Base-by-base conservation (phyloP, 805 yeast species). In the Metschnikowia cerradonensis region DNA sequence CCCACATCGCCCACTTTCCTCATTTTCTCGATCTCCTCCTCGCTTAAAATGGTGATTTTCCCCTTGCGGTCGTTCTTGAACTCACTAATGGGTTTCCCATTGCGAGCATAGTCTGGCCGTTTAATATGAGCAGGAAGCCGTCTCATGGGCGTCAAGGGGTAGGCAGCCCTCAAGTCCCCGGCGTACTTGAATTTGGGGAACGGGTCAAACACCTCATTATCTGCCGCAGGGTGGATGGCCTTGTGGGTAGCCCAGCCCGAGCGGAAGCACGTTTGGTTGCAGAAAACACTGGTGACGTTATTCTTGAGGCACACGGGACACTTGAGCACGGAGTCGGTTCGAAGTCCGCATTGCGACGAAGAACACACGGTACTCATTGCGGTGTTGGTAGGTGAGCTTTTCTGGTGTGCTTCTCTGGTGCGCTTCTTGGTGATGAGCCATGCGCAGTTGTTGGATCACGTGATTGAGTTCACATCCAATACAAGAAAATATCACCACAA, bases 281-380 rank as follows among this genome's bases (percentile, higher is more conserved):
- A 94, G 69, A 92, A 94, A 17, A 77, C 77, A 45, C 80, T 73
- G 38, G 76, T 73, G 45, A 80, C 59, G 14, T 83, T 88, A 53
- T 77, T 77, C 64, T 94, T 91, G 54, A 94, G 70, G 68, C 99
- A 94, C 14, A 91, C 75, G 0, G 99, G 99, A 67, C 99, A 94
- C 65, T 90, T 90, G 57, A 94, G 74, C 39, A 77, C 68, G 19
- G 95, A 86, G 3, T 73, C 73, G 13, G 96, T 90, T 35, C 76
- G 79, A 60, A 90, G 90, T 19, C 94, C 94, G 73, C 99, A 94
- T 60, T 82, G 88, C 19, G 88, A 81, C 22, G 96, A 87, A 10
- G 88, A 73, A 69, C 97, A 92, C 40, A 63, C 50, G 38, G 62
- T 35, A 48, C 48, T 54, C 22, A 19, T 52, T 44, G 48, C 11